Base-by-base conservation (phyloP, 1,139 yeast genomes). In the Meyerozyma elateridarum region DNA sequence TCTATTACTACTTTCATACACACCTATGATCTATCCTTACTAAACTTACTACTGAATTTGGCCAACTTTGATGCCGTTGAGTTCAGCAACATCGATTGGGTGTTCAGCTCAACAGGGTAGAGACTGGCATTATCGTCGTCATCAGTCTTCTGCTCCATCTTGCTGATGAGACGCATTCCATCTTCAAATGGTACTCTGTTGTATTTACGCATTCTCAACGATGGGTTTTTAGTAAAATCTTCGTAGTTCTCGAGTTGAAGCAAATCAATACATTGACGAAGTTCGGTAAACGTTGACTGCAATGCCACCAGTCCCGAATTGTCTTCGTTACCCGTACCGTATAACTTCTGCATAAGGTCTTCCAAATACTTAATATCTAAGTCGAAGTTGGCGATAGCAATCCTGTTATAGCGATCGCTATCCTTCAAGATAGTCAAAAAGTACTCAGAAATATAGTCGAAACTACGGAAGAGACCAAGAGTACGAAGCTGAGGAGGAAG, bases 401-500 rank as follows among this genome's bases (percentile, higher is more conserved):
- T 59, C 31, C 54, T 43, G 46, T 68, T 68, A 45, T 54, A 65
- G 31, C 41, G 42, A 37, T 46, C 53, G 3, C 77, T 77, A 30
- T 67, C 63, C 30, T 77, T 64, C 39, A 89, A 65, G 12, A 80
- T 65, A 32, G 70, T 69, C 40, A 84, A 64, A 51, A 91, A 76
- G 40, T 81, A 76, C 28, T 80, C 76, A 0, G 95, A 80, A 37
- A 91, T 72, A 42, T 83, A 81, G 59, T 89, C 97, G 54, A 85
- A 85, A 22, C 91, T 88, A 51, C 95, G 75, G 46, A 88, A 79
- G 41, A 89, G 73, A 20, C 95, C 76, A 41, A 89, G 63, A 3
- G 93, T 79, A 45, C 87, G 76, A 38, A 91, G 79, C 8, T 85
- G 73, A 32, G 71, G 72, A 0, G 97, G 96, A 26, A 91, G 67